Base-by-base conservation (phyloP, 2,329 filamentous ascomycete genomes). In the Colletotrichum sp. region DNA sequence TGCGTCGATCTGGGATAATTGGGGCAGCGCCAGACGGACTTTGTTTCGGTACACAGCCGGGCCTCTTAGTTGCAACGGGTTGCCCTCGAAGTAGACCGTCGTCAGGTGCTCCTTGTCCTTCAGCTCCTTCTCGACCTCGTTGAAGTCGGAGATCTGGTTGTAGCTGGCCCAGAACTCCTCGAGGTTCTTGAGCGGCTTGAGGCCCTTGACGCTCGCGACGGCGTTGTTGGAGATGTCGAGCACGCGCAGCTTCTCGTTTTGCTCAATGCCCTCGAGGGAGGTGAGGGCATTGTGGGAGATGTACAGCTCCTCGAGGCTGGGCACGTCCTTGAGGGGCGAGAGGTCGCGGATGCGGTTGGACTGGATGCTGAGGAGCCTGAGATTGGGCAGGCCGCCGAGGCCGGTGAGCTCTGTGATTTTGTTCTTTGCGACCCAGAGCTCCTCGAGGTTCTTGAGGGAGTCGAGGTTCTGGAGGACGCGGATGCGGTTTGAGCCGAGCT, bases 1-100 rank as follows among this genome's bases (percentile, higher is more conserved):
- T 75, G 97, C 97, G 91, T 99, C 97, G 83, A 99, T 98, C 88
- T 99, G 96, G 83, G 91, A 91, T 69, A 99, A 88, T 84, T 97
- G 94, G 73, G 97, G 97, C 84, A 99, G 85, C 39, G 96, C 94
- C 84, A 99, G 86, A 75, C 94, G 91, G 59, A 99, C 92, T 87
- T 99, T 99, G 86, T 98, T 99, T 81, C 97, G 90, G 85, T 99
- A 99, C 77, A 98, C 86, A 1, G 95, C 95, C n/a, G 95, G 94
- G 6, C 91, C 92, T 71, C 90, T 90, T 77, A 92, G 89, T 86
- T 99, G 97, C 80, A 99, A 85, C 30, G 96, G 96, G 81, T 98
- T 98, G 2, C 96, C 96, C 83, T 99, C 97, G 79, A 99, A 98
- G 83, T 99, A 99, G 13, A 99, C 96, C 2, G 97, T 98, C 76